phyloP scores from a whole-genome alignment of 2,329 filamentous ascomycete species.

The Colletotrichum acutatum region DNA sequence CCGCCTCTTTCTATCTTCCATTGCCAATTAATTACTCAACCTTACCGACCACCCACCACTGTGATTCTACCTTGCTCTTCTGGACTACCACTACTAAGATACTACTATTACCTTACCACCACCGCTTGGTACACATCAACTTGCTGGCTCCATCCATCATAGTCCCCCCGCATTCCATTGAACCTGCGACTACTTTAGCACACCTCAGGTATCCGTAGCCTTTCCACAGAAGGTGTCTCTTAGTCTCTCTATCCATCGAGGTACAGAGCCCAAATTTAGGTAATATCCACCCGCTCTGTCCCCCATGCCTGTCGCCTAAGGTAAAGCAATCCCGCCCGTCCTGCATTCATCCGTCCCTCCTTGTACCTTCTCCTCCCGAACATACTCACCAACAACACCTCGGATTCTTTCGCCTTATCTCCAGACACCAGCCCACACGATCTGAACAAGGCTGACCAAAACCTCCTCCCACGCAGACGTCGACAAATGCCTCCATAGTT shows the following conservation, averaged over 20 bases:
- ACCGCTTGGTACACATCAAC: background rate
- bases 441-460: slow-evolving; percentile 30
- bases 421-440: slow-evolving; percentile 17
- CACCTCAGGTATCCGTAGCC: background rate
- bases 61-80: background rate
- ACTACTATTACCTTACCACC: too few species aligned
- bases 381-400: slow-evolving; percentile 15
- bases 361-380: background rate
- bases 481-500: slow-evolving; percentile 27
- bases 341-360: slow-evolving; percentile 30
- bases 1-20: background rate
- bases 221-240: background rate
- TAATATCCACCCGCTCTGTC: slow-evolving; percentile 15
- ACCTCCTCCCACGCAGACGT: slow-evolving; percentile 7
- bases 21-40: background rate
- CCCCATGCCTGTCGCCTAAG: slow-evolving; percentile 28
- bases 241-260: slow-evolving; percentile 17
- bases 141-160: slow-evolving; percentile 13
- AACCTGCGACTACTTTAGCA: background rate
- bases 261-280: slow-evolving; percentile 24
- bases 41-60: background rate
- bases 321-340: slow-evolving; percentile 13
- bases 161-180: slow-evolving; percentile 19
- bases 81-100: background rate
- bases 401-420: slow-evolving; percentile 28